Conservation (phyloP, 192 early-diverging fungal genomes). For the Backusella westeae region DNA sequence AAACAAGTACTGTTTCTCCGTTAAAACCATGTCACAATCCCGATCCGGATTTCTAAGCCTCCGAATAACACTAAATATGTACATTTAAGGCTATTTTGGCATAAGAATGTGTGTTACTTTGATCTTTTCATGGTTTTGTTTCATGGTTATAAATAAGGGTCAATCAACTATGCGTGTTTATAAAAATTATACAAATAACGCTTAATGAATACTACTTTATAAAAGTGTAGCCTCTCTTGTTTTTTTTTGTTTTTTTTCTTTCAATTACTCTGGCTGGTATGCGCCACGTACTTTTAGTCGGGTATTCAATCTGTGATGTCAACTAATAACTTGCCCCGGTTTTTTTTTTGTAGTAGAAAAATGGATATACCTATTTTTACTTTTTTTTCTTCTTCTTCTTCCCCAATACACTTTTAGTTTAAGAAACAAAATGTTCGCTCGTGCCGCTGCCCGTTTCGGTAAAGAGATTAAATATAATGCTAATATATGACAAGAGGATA, state of each 20-base stretch:
- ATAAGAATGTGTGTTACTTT: not conserved
- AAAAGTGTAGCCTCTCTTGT: no score
- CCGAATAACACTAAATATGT: not conserved
- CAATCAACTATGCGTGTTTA: no score
- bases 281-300: not conserved
- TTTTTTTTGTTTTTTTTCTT: no score
- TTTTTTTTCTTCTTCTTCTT: not conserved
- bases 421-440: slow-evolving; percentile 14
- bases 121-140: not conserved
- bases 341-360: not conserved
- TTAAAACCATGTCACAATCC: not conserved
- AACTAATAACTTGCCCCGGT: slow-evolving; percentile 4
- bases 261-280: not conserved
- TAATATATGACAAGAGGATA: not conserved
- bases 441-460: slow-evolving; percentile 15
- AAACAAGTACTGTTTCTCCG: not conserved
- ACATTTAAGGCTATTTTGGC: slow-evolving; percentile 1
- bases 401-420: not conserved
- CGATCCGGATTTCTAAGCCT: slow-evolving; percentile 10
- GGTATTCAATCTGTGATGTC: not conserved
- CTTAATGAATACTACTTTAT: no score
- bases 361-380: not conserved
- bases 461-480: not conserved
- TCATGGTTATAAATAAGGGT: no score
- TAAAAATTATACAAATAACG: no score